phyloP scores from a whole-genome alignment of 106 monocot genomes.

The Phalaenopsis aphrodite region DNA sequence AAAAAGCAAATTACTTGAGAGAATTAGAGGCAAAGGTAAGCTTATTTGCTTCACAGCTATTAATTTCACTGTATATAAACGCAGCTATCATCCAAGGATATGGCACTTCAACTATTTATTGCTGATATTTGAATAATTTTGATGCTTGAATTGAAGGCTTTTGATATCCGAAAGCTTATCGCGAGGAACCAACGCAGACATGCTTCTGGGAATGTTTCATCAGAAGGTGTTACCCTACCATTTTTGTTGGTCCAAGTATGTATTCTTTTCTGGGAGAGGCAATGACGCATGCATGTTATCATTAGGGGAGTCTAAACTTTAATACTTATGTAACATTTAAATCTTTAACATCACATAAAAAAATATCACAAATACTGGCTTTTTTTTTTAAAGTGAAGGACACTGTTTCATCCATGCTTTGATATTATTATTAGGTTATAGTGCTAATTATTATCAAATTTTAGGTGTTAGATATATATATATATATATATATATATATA shows the following conservation, averaged over 20 bases:
- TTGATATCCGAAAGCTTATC: constrained; percentile 39
- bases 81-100: neutral
- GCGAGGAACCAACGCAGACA: constrained; percentile 33
- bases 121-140: neutral
- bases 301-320: neutral
- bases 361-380: too few relatives aligned
- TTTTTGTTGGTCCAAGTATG: constrained; percentile 60
- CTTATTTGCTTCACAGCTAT: neutral
- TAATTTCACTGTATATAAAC: neutral
- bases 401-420: too few relatives aligned
- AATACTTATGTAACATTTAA: too few relatives aligned
- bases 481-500: too few relatives aligned
- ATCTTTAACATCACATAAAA: too few relatives aligned
- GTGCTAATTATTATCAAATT: too few relatives aligned
- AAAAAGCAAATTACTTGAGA: constrained; percentile 45
- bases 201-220: constrained; percentile 16
- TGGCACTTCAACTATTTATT: neutral
- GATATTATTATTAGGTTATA: too few relatives aligned
- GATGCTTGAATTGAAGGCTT: constrained; percentile 21
- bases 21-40: constrained; percentile 64
- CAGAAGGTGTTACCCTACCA: constrained; percentile 43
- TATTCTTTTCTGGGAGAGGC: constrained; percentile 2
- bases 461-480: too few relatives aligned
- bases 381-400: too few relatives aligned
- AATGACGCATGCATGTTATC: neutral